Evolutionary conservation across 1,284 basidiomycete genomes (phyloP), one percentile per base, ranked within the genome.

Genomic region (Ustilago xerochloae): DNA sequence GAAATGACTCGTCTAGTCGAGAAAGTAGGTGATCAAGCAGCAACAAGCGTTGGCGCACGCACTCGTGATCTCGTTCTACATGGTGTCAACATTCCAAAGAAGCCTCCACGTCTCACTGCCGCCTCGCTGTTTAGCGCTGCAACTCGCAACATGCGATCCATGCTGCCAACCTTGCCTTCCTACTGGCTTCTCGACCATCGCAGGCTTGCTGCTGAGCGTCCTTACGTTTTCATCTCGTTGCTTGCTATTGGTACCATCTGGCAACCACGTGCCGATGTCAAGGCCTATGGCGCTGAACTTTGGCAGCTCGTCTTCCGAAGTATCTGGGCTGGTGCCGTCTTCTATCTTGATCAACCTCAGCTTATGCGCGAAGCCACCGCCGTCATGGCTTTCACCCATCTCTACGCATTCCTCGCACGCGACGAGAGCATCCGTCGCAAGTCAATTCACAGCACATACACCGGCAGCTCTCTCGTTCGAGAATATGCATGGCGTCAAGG

Each of bases 281-380:
- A 65, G 41, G 65, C 64, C 3, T 74, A 74, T 29, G 70, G 70
- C 15, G 57, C 62, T 38, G 65, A 74, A 43, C 65, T 74, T 8
- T 74, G 70, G 70, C 70, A 74, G 20, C 59, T 74, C 58, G 62
- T 69, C 62, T 74, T 74, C 24, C 60, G 70, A 26, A 74, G 65
- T 29, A 68, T 68, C 35, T 74, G 70, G 70, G 70, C 70, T 2
- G 65, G 65, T 3, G 61, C 70, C 6, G 70, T 74, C 13, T 74
- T 74, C 51, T 69, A 69, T 28, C 70, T 74, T 8, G 70, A 69
- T 20, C 62, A 68, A 20, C 65, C 70, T 4, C 49, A 61, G 15
- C 62, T 69, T 24, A 74, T 74, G 70, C 61, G 65, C 39, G 70
- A 74, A 38, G 70, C 65, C 6, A 68, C 55, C 6, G 61, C 65